Evolutionary conservation across 257 asterid species (phyloP).

Genomic region (Galeopsis tetrahit): DNA sequence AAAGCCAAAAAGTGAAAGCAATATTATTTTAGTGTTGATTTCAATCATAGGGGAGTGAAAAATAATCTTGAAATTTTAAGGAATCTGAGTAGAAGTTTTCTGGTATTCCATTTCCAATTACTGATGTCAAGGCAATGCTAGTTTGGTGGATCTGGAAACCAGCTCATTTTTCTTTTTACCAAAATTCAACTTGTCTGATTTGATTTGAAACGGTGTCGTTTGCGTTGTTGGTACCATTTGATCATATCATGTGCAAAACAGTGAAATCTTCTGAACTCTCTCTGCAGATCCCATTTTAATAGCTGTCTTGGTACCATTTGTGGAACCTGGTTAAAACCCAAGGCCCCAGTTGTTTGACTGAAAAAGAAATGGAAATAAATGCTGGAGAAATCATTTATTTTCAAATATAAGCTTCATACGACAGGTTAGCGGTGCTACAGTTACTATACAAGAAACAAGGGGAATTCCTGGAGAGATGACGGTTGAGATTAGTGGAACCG

Average conservation of each 20-base stretch:
- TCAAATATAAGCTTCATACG: constrained; percentile 86
- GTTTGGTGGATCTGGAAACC: constrained; percentile 58
- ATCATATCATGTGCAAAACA: constrained; percentile 70
- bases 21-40: too few species aligned
- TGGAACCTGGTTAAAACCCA: constrained; percentile 49
- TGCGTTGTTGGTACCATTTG: constrained; percentile 42
- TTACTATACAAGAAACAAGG: constrained; percentile 82
- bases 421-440: constrained; percentile 89
- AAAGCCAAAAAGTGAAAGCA: too few species aligned
- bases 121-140: too few species aligned
- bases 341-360: constrained; percentile 48
- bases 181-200: constrained; percentile 41
- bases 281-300: constrained; percentile 47
- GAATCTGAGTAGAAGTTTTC: constrained; percentile 39
- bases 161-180: constrained; percentile 36
- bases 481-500: constrained; percentile 81
- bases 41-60: too few species aligned
- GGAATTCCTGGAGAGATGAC: constrained; percentile 93
- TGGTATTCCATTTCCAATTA: constrained; percentile 41
- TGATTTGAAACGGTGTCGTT: constrained; percentile 37
- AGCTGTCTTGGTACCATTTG: constrained; percentile 45
- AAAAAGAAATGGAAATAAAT: constrained; percentile 19
- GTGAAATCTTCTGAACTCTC: constrained; percentile 38
- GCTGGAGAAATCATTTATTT: constrained; percentile 22
- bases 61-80: constrained; percentile 30